A percentile compares a stretch with the other conserved stretches of the same genome.
Conservation (phyloP, 768 basidiomycete species). For the Lepiota brunneoincarnata region DNA sequence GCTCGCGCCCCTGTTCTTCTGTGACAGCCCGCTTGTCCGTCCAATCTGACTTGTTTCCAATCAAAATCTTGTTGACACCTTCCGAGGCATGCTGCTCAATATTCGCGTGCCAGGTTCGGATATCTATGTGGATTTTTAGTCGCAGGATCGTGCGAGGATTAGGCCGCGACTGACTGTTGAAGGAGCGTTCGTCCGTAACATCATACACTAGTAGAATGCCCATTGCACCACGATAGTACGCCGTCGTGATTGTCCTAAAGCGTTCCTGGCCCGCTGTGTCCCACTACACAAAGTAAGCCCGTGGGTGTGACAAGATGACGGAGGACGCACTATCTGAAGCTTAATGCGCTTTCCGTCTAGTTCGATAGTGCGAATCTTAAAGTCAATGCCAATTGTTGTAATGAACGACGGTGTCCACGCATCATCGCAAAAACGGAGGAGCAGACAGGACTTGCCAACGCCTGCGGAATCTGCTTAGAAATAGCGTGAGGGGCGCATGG, state of each 20-base stretch:
- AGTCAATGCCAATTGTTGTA: conserved; percentile 99
- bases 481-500: conserved; percentile 2
- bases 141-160: not conserved
- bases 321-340: conserved; percentile 85
- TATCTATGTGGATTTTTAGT: conserved; percentile 52
- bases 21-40: conserved; percentile 92
- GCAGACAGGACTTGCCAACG: conserved; percentile 95
- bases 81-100: conserved; percentile 99
- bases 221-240: conserved; percentile 99
- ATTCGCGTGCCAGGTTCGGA: conserved; percentile 97
- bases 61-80: conserved; percentile 98
- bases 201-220: conserved; percentile 99
- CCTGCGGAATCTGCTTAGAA: conserved; percentile 39
- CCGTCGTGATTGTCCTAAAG: conserved; percentile 97
- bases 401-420: conserved; percentile 99
- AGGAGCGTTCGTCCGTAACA: conserved; percentile 91
- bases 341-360: conserved; percentile 98
- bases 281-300: conserved; percentile 59
- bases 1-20: conserved; percentile 86
- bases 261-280: conserved; percentile 99
- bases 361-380: conserved; percentile 99
- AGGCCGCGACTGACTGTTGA: conserved; percentile 73
- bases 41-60: conserved; percentile 99
- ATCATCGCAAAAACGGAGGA: conserved; percentile 97
- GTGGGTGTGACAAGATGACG: not conserved